Percentiles rank a stretch among this genome's conserved stretches.
These are phyloP conservation scores for Wickerhamomyces chambardii DNA, from an alignment of 805 yeast genomes.

Conservation along the genomic window DNA sequence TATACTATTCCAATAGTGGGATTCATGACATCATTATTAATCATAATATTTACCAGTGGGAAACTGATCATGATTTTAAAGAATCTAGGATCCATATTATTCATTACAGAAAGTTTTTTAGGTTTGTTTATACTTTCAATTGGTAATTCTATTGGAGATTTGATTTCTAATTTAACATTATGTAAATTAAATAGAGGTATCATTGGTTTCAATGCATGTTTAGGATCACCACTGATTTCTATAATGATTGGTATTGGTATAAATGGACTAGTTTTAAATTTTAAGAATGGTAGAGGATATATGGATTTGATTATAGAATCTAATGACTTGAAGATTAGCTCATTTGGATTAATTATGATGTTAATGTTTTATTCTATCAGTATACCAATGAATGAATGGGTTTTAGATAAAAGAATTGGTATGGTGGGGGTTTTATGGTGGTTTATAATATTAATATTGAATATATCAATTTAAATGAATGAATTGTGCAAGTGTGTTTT, in stretches of 20 bases:
- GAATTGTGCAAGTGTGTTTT: too few species aligned
- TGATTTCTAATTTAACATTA: slow-evolving; percentile 74
- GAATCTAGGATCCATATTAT: slow-evolving; percentile 45
- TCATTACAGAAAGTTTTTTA: slow-evolving; percentile 57
- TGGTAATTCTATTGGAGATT: slow-evolving; percentile 90
- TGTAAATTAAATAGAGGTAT: slow-evolving; percentile 76
- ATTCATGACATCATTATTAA: slow-evolving; percentile 53
- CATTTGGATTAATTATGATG: slow-evolving; percentile 12
- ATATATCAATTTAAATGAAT: slow-evolving; percentile 1
- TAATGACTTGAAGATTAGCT: slow-evolving; percentile 13
- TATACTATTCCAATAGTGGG: slow-evolving; percentile 37
- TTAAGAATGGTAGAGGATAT: slow-evolving; percentile 1
- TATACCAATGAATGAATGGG: slow-evolving; percentile 15
- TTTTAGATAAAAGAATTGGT: slow-evolving; percentile 16
- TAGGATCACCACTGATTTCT: slow-evolving; percentile 85
- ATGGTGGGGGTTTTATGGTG: slow-evolving; percentile 16
- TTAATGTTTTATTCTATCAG: slow-evolving; percentile 12
- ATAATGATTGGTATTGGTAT: slow-evolving; percentile 74
- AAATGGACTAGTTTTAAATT: slow-evolving; percentile 46
- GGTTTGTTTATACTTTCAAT: slow-evolving; percentile 87
- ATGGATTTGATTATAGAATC: slow-evolving; percentile 9
- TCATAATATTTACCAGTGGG: slow-evolving; percentile 64
- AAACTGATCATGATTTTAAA: slow-evolving; percentile 61
- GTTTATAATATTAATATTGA: slow-evolving; percentile 12
- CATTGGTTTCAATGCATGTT: slow-evolving; percentile 93